Evolutionary conservation across 2,329 filamentous ascomycete species (phyloP).

Genomic region (Trematosphaeria pertusa): DNA sequence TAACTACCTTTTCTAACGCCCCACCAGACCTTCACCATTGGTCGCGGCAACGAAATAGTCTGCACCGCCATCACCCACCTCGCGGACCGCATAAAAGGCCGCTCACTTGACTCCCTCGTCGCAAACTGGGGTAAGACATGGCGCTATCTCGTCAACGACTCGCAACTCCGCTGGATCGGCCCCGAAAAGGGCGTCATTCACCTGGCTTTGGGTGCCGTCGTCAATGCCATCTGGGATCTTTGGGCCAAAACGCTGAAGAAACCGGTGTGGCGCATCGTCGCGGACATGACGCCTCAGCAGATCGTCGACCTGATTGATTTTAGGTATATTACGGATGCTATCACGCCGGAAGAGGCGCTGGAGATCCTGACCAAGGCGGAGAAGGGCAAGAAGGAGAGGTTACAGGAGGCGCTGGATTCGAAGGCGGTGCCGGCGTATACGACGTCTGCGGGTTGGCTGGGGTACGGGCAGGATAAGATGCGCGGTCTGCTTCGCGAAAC

Average conservation of each 20-base stretch:
- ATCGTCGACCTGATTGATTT: slow-evolving; percentile 91
- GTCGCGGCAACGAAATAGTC: slow-evolving; percentile 90
- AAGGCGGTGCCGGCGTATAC: slow-evolving; percentile 89
- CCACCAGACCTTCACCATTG: slow-evolving; percentile 79
- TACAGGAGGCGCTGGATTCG: slow-evolving; percentile 75
- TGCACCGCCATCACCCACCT: slow-evolving; percentile 83
- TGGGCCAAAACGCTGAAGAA: slow-evolving; percentile 88
- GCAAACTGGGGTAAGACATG: slow-evolving; percentile 86
- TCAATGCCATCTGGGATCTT: slow-evolving; percentile 94
- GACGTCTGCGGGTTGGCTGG: slow-evolving; percentile 90
- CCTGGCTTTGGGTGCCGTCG: slow-evolving; percentile 84
- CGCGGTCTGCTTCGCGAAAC: slow-evolving; percentile 75
- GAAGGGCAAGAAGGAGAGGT: slow-evolving; percentile 71
- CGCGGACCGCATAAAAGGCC: slow-evolving; percentile 75
- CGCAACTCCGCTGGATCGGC: slow-evolving; percentile 90
- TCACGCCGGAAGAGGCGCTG: slow-evolving; percentile 84
- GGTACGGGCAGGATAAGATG: slow-evolving; percentile 89
- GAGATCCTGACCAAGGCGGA: slow-evolving; percentile 71
- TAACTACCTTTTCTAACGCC: no score
- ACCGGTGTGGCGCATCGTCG: slow-evolving; percentile 88
- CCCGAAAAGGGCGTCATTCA: slow-evolving; percentile 95
- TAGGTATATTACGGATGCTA: slow-evolving; percentile 91
- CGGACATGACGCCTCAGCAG: slow-evolving; percentile 88
- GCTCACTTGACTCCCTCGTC: slow-evolving; percentile 78
- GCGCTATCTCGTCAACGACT: slow-evolving; percentile 90